These are phyloP conservation scores for Guadua angustifolia DNA, from an alignment of 176 grass and related monocot species.

Conservation along the genomic window DNA sequence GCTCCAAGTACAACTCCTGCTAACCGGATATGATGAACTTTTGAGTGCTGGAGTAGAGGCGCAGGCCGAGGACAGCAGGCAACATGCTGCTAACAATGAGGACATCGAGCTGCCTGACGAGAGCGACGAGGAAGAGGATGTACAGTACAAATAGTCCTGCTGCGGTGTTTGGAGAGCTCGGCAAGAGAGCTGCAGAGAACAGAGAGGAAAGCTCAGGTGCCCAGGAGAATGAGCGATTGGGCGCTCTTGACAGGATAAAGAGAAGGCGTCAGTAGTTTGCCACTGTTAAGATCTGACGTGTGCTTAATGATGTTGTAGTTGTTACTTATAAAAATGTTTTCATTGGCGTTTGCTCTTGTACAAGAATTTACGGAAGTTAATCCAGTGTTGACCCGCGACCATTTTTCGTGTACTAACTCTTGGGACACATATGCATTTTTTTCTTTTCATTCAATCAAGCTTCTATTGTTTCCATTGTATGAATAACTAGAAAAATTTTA, in stretches of 20 bases:
- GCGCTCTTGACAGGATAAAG: constrained; percentile 95
- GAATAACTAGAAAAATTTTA: no score
- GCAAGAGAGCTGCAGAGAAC: constrained; percentile 63
- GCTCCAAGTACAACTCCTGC: constrained; percentile 37
- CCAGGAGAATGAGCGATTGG: constrained; percentile 66
- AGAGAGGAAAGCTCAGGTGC: constrained; percentile 50
- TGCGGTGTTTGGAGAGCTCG: constrained; percentile 87
- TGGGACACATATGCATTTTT: background rate
- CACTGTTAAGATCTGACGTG: background rate
- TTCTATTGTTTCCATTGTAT: background rate
- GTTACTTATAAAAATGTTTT: constrained; percentile 50
- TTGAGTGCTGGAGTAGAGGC: constrained; percentile 75
- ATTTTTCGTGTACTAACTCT: constrained; percentile 20
- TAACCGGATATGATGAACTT: constrained; percentile 71
- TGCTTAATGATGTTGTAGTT: constrained; percentile 39
- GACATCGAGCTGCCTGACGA: constrained; percentile 93
- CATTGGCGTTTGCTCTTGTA: constrained; percentile 29
- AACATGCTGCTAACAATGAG: constrained; percentile 63
- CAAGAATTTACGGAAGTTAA: constrained; percentile 39
- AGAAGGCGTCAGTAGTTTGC: constrained; percentile 63
- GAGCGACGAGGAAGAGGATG: constrained; percentile 72
- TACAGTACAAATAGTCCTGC: constrained; percentile 75
- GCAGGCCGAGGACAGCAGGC: constrained; percentile 53
- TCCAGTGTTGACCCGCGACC: background rate
- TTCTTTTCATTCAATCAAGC: background rate